Evolutionary conservation across 2,329 filamentous ascomycete genomes (phyloP), one percentile per base, ranked within the genome.

Genomic region (Leptographium wingfieldii): DNA sequence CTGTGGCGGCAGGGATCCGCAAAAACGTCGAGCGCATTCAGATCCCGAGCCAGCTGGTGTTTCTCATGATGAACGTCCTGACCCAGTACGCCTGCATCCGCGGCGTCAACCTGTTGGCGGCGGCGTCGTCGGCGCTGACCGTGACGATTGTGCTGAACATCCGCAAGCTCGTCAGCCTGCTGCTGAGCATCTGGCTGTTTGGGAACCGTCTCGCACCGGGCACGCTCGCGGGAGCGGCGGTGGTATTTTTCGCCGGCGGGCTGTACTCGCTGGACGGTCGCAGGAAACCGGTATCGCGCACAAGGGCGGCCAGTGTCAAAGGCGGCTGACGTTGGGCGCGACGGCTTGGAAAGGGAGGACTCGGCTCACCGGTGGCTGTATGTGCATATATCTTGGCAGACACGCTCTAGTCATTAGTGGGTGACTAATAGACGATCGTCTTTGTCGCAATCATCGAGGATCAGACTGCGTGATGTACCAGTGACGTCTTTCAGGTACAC

Each of bases 141-240:
- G 94, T 99, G 29, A 96, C 92, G 1, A 95, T 99, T 67, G 91
- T 97, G 55, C 78, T 99, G 62, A 99, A 97, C 70, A 88, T 99
- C 62, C 83, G 94, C 66, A 99, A 99, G 73, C 77, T 99, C 25
- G 87, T 96, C 59, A 96, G 92, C 67, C 80, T 97, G 62, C 76
- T 97, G 63, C 72, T 97, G 61, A 96, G 92, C 67, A 95, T 97
- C 61, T 92, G 91, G 81, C 73, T 99, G 1, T 99, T 99, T 73
- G 94, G 92, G 5, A 96, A 99, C 70, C 74, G 80, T 48, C 77
- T 99, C 64, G 83, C 87, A 14, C 74, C 78, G 0, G 86, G 90
- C 48, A 96, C 95, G 62, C 73, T 95, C 58, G 62, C 90, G 5
- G 94, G 94, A 3, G 92, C 92, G 0, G 77, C 83, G 5, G 77